phyloP scores from a whole-genome alignment of 371 early-diverging fungal genomes.

The Rhizopus sp. region DNA sequence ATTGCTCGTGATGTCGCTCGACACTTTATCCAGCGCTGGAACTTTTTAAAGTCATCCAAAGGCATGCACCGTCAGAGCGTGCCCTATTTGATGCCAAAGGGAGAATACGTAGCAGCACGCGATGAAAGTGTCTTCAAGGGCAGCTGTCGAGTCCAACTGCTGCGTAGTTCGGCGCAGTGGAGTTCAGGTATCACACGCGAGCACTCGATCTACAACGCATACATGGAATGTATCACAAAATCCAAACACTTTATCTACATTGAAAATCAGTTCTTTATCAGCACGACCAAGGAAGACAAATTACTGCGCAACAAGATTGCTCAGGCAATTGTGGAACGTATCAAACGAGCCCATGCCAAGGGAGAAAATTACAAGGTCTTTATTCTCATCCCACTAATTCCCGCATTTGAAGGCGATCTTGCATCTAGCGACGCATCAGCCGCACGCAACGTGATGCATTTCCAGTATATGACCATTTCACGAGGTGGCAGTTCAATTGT shows the following conservation, averaged over 20 bases:
- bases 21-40: conserved; percentile 96
- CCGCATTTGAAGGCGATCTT: conserved; percentile 88
- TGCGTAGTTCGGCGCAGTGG: conserved; percentile 72
- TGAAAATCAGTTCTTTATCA: conserved; percentile 29
- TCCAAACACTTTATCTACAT: conserved; percentile 77
- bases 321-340: conserved; percentile 72
- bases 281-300: conserved; percentile 34
- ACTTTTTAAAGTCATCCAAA: conserved; percentile 77
- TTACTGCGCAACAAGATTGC: conserved; percentile 39
- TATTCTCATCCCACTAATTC: conserved; percentile 88
- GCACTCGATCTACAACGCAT: conserved; percentile 85
- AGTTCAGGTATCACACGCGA: conserved; percentile 65
- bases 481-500: conserved; percentile 77
- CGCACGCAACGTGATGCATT: conserved; percentile 76
- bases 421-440: conserved; percentile 74
- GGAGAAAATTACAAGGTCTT: conserved; percentile 77
- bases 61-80: conserved; percentile 64
- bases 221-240: conserved; percentile 73
- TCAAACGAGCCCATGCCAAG: conserved; percentile 72
- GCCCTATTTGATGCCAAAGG: conserved; percentile 77
- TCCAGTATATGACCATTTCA: conserved; percentile 81
- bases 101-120: conserved; percentile 71
- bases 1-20: conserved; percentile 83
- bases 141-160: conserved; percentile 69
- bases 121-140: conserved; percentile 66